Evolutionary conservation across 805 yeast species (phyloP).

Genomic region (Suhomyces xylopsoci): DNA sequence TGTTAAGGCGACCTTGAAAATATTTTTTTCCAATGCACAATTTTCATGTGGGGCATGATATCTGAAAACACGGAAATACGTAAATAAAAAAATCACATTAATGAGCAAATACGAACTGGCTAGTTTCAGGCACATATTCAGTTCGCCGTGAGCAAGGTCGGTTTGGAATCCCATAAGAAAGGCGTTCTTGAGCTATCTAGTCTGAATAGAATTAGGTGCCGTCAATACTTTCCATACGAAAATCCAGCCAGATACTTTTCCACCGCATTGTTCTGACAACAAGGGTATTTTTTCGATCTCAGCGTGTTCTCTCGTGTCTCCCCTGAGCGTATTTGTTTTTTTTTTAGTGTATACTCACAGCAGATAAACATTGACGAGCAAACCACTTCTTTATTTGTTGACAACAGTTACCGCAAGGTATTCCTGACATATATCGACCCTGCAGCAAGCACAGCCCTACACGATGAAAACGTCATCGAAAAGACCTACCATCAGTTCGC

Average conservation of each 20-base stretch:
- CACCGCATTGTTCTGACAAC: neutral
- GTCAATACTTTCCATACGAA: neutral
- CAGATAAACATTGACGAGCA: neutral
- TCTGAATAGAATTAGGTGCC: neutral
- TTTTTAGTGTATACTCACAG: neutral
- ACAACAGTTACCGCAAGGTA: neutral
- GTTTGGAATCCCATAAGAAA: neutral
- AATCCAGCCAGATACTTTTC: neutral
- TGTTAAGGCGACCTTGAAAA: neutral
- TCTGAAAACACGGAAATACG: neutral
- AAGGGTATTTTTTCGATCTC: neutral
- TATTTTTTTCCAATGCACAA: neutral
- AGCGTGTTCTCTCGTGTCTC: neutral
- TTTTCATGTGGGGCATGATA: neutral
- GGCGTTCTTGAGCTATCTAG: neutral
- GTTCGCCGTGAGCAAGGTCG: neutral
- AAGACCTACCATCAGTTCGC: slow-evolving; percentile 1
- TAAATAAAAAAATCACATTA: neutral
- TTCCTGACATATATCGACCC: neutral
- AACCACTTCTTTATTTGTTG: neutral
- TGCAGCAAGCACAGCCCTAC: neutral
- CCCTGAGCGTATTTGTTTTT: neutral
- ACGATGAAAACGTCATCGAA: slow-evolving; percentile 3
- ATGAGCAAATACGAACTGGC: neutral
- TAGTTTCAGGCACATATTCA: neutral